Conservation (phyloP, 768 basidiomycete species). For the Kwoniella bestiolae region DNA sequence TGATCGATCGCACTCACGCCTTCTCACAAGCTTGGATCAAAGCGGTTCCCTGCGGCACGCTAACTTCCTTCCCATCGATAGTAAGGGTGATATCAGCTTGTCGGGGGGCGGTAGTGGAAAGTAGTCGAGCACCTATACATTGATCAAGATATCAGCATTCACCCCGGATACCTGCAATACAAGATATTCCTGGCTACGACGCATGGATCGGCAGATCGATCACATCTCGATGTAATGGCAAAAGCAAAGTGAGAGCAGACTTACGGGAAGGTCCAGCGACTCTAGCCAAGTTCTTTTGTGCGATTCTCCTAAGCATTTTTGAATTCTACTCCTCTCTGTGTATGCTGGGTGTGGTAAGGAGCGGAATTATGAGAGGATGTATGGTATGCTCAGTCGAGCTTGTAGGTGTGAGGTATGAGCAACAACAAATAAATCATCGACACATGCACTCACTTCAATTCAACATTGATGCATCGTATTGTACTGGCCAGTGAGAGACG, state of each 20-base stretch:
- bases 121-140: conserved; percentile 35
- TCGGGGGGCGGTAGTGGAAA: conserved; percentile 46
- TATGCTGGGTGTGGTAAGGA: not conserved
- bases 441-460: conserved; percentile 2
- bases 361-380: not conserved
- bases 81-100: conserved; percentile 74
- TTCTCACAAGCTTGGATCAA: conserved; percentile 89
- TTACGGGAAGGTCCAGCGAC: conserved; percentile 28
- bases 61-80: conserved; percentile 95
- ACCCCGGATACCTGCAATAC: not conserved
- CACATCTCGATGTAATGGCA: conserved; percentile 1
- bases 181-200: too few relatives aligned
- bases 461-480: not conserved
- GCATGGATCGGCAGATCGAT: too few relatives aligned
- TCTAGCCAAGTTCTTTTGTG: conserved; percentile 24
- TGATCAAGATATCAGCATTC: not conserved
- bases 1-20: conserved; percentile 21
- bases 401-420: not conserved
- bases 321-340: not conserved
- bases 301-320: conserved; percentile 32
- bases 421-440: not conserved
- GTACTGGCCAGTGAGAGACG: not conserved
- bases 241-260: not conserved
- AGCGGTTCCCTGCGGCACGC: conserved; percentile 92
- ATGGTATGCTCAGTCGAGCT: conserved; percentile 12